phyloP scores from a whole-genome alignment of 164 flowering plant genomes.

The Annona cherimola region DNA sequence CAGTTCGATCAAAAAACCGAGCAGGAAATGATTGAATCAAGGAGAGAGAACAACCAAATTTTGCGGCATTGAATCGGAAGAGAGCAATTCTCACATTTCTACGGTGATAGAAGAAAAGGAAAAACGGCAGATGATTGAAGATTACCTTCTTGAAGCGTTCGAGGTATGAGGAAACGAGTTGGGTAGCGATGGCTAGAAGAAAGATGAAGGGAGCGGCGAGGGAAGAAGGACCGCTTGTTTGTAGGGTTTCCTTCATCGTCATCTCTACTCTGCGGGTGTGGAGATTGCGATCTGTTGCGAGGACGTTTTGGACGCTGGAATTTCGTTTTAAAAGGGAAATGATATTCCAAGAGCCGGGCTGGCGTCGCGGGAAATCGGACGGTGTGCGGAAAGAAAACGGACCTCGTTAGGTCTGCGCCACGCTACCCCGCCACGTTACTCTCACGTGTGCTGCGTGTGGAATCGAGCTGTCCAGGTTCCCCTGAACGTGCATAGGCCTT shows the following conservation, averaged over 20 bases:
- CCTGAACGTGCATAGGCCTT: too few relatives aligned
- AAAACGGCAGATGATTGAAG: too few relatives aligned
- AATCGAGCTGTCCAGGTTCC: too few relatives aligned
- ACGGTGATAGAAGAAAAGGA: too few relatives aligned
- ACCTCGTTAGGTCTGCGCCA: background rate
- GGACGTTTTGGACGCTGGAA: background rate
- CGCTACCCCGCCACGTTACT: too few relatives aligned
- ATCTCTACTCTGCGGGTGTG: too few relatives aligned
- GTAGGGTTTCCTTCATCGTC: constrained; percentile 2
- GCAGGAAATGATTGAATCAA: too few relatives aligned
- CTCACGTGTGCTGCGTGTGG: too few relatives aligned
- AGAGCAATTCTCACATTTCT: too few relatives aligned
- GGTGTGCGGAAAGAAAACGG: background rate
- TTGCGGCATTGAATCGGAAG: too few relatives aligned
- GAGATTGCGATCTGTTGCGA: background rate
- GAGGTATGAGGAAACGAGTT: constrained; percentile 3
- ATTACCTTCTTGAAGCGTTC: constrained; percentile 3
- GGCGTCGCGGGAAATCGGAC: background rate
- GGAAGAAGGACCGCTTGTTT: background rate
- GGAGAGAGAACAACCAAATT: too few relatives aligned
- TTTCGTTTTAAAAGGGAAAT: background rate
- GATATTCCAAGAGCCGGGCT: background rate
- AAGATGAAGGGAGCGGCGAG: constrained; percentile 2
- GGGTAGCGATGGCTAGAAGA: background rate
- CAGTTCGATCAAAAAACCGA: too few relatives aligned